Evolutionary conservation across 306 rosid genomes (phyloP), one percentile per base, ranked within the genome.

Genomic region (Medicago lupulina): DNA sequence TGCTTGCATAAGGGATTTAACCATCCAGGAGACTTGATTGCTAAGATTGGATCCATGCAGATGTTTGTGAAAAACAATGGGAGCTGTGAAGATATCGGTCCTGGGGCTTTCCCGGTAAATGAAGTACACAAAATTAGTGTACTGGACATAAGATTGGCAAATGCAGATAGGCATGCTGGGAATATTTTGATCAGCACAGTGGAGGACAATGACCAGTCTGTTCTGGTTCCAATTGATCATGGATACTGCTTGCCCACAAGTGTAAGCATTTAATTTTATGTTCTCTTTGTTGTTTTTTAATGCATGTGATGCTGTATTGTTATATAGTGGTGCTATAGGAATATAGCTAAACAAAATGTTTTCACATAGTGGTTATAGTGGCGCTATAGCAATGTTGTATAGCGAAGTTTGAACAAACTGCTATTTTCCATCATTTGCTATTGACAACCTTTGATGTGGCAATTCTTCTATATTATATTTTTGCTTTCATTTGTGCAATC

Each of bases 91-190:
- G 98, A 93, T 79, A 84, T 93, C 63, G 98, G 98, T 31, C 91
- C 95, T 39, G 89, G 88, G 25, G 79, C 88, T 70, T 93, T 93
- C 81, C 93, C 97, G 3, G 86, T 85, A 9, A 82, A 89, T 70
- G 96, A 90, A 75, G 98, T 93, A n/a, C 98, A 93, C 70, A 93
- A 93, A 68, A 89, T 93, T 76, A 74, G 90, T 59, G 89, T 90
- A 18, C 77, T 93, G 85, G 98, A 93, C 83, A 86, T 93, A 57
- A 83, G 98, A 72, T 80, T 90, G 83, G 98, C 97, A 38, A 93
- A 93, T 85, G 97, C 92, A 7, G 97, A 92, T 61, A 88, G 97
- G 80, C 97, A 92, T 86, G 91, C 89, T 41, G 97, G 96, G 76
- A 93, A 93, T 81, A 90, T 93, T 58, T 83, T 93, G 83, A 71